Percentiles rank a stretch among this genome's conserved stretches.
These are phyloP conservation scores for Chloranthus sessilifolius DNA, from an alignment of 164 flowering plant genomes.

Conservation along the genomic window DNA sequence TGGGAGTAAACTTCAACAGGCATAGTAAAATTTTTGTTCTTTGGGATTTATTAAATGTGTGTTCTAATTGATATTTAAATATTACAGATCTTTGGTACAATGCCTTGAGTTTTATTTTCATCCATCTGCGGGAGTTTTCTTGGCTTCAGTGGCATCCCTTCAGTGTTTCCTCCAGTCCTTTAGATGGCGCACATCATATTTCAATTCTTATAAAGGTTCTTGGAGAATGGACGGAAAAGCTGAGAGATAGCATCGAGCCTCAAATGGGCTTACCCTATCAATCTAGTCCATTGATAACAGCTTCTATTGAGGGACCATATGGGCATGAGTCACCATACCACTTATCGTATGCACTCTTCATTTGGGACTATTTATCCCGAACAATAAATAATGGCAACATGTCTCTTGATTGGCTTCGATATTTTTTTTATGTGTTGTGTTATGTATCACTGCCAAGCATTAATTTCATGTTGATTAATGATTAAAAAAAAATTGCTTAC, in stretches of 20 bases:
- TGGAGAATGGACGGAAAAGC: conserved; percentile 78
- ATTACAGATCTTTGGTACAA: conserved; percentile 64
- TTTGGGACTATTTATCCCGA: neutral
- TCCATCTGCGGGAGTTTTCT: conserved; percentile 76
- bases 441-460: too few species aligned
- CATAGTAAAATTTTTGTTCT: too few species aligned
- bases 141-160: conserved; percentile 97
- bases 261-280: conserved; percentile 16
- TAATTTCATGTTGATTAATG: too few species aligned
- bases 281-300: conserved; percentile 37
- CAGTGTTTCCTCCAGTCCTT: conserved; percentile 95
- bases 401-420: neutral
- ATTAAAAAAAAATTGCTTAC: too few species aligned
- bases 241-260: conserved; percentile 35
- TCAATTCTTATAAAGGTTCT: conserved; percentile 83
- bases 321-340: conserved; percentile 88
- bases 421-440: too few species aligned
- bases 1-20: too few species aligned
- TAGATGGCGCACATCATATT: conserved; percentile 69
- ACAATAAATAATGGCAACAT: too few species aligned
- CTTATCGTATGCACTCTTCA: conserved; percentile 45
- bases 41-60: neutral
- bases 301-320: conserved; percentile 91
- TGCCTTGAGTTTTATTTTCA: conserved; percentile 79
- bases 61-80: neutral